Percentiles rank a stretch among this genome's conserved stretches.
Conservation (phyloP, 2,329 filamentous ascomycete species). For the Colletotrichum lindemuthianum region DNA sequence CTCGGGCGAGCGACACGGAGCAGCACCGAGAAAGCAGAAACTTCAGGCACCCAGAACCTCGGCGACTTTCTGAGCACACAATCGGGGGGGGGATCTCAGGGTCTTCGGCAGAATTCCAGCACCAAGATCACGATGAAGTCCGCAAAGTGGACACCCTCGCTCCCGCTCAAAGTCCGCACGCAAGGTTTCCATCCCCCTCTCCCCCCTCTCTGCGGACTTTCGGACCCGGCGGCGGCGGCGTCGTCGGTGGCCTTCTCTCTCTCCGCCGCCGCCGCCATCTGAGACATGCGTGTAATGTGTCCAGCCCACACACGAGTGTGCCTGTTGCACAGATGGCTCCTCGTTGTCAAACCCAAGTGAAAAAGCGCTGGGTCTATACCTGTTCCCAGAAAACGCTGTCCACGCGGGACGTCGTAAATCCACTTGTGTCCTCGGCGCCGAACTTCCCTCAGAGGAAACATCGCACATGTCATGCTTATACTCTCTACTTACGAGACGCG, state of each 20-base stretch:
- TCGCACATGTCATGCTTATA: neutral
- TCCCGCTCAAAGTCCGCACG: constrained; percentile 3
- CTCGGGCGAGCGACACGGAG: too few species aligned
- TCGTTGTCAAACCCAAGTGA: neutral
- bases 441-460: constrained; percentile 2
- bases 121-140: neutral
- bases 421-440: constrained; percentile 12
- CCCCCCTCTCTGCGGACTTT: constrained; percentile 1
- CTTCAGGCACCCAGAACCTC: too few species aligned
- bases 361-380: neutral
- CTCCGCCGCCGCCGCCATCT: neutral
- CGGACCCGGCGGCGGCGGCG: neutral
- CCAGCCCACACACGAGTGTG: too few species aligned
- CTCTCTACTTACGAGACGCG: neutral
- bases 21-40: too few species aligned
- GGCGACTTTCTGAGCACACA: neutral
- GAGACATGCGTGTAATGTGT: neutral
- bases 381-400: neutral
- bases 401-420: neutral
- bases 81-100: constrained; percentile 9
- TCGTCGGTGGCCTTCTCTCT: neutral
- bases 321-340: neutral
- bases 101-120: constrained; percentile 20
- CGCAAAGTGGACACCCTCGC: neutral
- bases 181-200: neutral